Evolutionary conservation across 768 basidiomycete species (phyloP), one percentile per base, ranked within the genome.

Genomic region (Lentinula detonsa): DNA sequence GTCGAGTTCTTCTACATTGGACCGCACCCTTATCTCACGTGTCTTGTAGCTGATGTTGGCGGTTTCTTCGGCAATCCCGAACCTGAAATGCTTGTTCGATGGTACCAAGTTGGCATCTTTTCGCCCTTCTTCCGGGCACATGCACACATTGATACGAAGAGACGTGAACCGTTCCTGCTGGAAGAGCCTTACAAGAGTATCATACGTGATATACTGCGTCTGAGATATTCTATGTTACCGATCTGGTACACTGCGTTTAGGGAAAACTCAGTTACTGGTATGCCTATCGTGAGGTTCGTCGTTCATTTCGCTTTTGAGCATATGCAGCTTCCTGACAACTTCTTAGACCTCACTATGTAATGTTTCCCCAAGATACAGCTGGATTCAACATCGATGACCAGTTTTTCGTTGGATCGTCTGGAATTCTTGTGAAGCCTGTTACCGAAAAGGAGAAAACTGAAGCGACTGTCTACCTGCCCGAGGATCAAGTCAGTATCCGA

Each of bases 31-130:
- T 60, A 18, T 50, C 52, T 62, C 16, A 62, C 54, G 55, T 28
- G 59, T 51, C 39, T 43, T 56, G 31, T 65, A 98, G 96, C 97
- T 63, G 97, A 99, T 68, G 95, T 98, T 57, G 96, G 97, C 18
- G 97, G 97, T 15, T 99, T 98, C 87, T 98, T 98, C 69, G 95
- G 96, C 16, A 95, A 98, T 72, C 95, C 97, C 0, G 86, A 89
- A 49, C 82, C 90, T 0, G 97, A 98, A 69, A 93, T 98, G 86
- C 85, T 99, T 37, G 88, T 95, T 8, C 82, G 97, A 52, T 99
- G 96, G 95, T 98, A 99, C 66, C 93, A 91, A 75, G 91, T 96
- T 54, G 97, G 97, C 28, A 85, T 86, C 1, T 96, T 98, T 74
- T 87, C 88, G 57, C 96, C 97, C 5, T 99, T 99, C 85, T 95